phyloP scores from a whole-genome alignment of 2,329 filamentous ascomycete species.

The Cytospora chrysosperma region DNA sequence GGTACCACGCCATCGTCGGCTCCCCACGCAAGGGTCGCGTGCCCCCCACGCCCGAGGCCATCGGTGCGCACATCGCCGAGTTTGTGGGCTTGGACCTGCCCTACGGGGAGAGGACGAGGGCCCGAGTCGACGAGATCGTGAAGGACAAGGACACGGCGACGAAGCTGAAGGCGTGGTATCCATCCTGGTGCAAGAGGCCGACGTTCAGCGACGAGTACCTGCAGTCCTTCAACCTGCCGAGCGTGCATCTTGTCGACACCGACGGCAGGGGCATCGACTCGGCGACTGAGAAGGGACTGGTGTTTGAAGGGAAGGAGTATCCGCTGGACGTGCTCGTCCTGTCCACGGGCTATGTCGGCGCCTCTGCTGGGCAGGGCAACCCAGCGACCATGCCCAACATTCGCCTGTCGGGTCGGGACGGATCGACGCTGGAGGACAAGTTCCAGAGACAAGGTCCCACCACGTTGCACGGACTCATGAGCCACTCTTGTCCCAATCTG shows the following conservation, averaged over 20 bases:
- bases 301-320: conserved; percentile 48
- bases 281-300: conserved; percentile 46
- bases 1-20: background rate
- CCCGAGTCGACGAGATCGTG: conserved; percentile 40
- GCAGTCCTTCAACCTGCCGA: conserved; percentile 54
- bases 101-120: conserved; percentile 40
- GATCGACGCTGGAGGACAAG: background rate
- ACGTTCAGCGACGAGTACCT: conserved; percentile 53
- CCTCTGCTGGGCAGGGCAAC: background rate
- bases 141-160: conserved; percentile 41
- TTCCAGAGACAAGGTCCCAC: background rate
- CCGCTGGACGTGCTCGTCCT: conserved; percentile 38
- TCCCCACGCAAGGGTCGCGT: conserved; percentile 25
- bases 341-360: conserved; percentile 38
- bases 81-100: conserved; percentile 43
- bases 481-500: conserved; percentile 4
- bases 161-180: conserved; percentile 50
- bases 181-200: conserved; percentile 51
- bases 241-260: conserved; percentile 62
- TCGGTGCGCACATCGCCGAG: conserved; percentile 36
- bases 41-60: conserved; percentile 37
- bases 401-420: background rate
- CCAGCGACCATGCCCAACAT: background rate
- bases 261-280: conserved; percentile 50
- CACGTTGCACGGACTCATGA: conserved; percentile 4